phyloP scores from a whole-genome alignment of 2,329 filamentous ascomycete species.

The Ilyonectria robusta region DNA sequence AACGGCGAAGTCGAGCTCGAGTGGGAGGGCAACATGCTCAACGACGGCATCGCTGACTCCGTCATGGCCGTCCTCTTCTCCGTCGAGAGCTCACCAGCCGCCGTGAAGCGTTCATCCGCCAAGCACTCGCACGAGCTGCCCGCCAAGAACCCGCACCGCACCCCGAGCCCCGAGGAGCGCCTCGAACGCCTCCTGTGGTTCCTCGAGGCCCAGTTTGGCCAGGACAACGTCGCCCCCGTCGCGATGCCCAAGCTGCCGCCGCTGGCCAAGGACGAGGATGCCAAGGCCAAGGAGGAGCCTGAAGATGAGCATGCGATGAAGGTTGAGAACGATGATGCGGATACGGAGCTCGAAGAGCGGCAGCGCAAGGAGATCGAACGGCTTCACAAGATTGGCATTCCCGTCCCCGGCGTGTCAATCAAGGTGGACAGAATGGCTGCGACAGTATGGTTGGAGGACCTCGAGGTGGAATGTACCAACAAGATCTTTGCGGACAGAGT shows the following conservation, averaged over 20 bases:
- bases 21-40: slow-evolving; percentile 98
- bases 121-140: slow-evolving; percentile 61
- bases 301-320: slow-evolving; percentile 57
- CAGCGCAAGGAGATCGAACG: slow-evolving; percentile 81
- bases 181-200: slow-evolving; percentile 93
- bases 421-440: slow-evolving; percentile 90
- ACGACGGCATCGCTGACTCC: slow-evolving; percentile 97
- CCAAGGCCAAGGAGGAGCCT: slow-evolving; percentile 52
- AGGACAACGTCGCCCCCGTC: slow-evolving; percentile 85
- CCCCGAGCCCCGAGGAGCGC: slow-evolving; percentile 80
- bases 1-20: slow-evolving; percentile 90
- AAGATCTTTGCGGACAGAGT: slow-evolving; percentile 87
- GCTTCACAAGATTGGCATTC: slow-evolving; percentile 87
- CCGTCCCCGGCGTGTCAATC: slow-evolving; percentile 90
- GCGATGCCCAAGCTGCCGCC: slow-evolving; percentile 71
- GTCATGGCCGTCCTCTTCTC: slow-evolving; percentile 93
- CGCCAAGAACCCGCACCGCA: slow-evolving; percentile 78
- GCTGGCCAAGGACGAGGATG: slow-evolving; percentile 53
- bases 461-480: slow-evolving; percentile 90
- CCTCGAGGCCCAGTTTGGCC: slow-evolving; percentile 95
- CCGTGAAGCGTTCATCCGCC: slow-evolving; percentile 78
- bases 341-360: slow-evolving; percentile 66
- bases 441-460: slow-evolving; percentile 90
- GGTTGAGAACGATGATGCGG: slow-evolving; percentile 53
- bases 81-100: slow-evolving; percentile 93